Evolutionary conservation across 75 land plant genomes (phyloP), one percentile per base, ranked within the genome.

Genomic region (Ceratopteris richardii): DNA sequence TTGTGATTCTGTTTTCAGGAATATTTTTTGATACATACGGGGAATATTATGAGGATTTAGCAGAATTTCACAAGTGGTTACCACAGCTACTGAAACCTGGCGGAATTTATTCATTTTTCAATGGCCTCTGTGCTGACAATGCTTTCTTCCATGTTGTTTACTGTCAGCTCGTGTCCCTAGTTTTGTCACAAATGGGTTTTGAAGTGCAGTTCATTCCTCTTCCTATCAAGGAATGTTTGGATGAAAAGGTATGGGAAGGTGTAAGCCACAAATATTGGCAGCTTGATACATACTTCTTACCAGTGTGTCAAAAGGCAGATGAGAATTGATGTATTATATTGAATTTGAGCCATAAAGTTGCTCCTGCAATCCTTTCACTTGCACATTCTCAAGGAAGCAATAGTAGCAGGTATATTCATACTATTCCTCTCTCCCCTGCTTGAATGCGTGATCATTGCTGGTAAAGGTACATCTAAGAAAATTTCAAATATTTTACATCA

Each of bases 111-210:
- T 90, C 96, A 19, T 94, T 78, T 69, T 94, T 90, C 60, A 94
- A 90, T 67, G 98, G 98, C 21, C 79, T 94, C 7, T 94, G 98
- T 75, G 98, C 82, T 21, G 74, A 68, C 66, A 89, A 94, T 76
- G 88, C 98, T 17, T 94, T 94, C 59, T 94, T 94, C 60, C 98
- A 94, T 74, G 91, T 94, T 44, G 98, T 94, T 21, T 94, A 94
- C 51, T 94, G 96, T 63, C 77, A 94, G 51, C 56, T 94, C 30
- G 98, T 94, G 36, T 80, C 96, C 52, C 63, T 94, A 39, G 96
- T 86, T 63, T 90, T 94, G 20, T 78, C 72, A 54, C 80, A 81
- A 46, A 62, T 90, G 67, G 97, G 96, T 46, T 83, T 77, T 56
- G 69, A 77, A 9, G 79, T 87, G 1, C 88, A 94, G 70, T 90